phyloP scores from a whole-genome alignment of 2,329 filamentous ascomycete species.

The Fusarium sp. region DNA sequence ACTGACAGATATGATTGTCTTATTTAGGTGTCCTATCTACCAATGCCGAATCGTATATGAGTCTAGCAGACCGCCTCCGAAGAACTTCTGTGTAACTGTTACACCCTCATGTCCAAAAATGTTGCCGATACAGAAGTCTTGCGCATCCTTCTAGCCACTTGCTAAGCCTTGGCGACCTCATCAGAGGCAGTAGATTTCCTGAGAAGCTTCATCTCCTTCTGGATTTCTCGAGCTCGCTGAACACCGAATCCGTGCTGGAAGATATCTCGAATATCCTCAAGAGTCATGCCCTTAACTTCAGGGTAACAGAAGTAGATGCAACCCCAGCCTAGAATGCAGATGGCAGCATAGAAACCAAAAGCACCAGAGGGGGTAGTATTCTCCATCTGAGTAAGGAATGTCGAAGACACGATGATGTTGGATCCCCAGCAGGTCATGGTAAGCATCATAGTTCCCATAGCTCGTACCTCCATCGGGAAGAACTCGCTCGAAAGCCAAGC shows the following conservation, averaged over 20 bases:
- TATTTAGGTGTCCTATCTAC: not conserved
- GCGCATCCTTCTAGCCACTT: not conserved
- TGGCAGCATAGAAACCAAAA: slow-evolving; percentile 62
- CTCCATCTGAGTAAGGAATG: slow-evolving; percentile 60
- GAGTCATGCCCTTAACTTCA: slow-evolving; percentile 64
- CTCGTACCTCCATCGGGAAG: slow-evolving; percentile 59
- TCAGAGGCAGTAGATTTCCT: not conserved
- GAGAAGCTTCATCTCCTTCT: slow-evolving; percentile 46
- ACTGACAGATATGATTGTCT: not conserved
- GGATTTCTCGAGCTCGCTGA: slow-evolving; percentile 52
- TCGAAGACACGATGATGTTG: slow-evolving; percentile 62
- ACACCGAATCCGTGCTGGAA: slow-evolving; percentile 61
- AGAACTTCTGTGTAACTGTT: not conserved
- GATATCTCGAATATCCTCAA: slow-evolving; percentile 63
- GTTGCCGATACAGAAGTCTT: not conserved
- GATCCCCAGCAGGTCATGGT: slow-evolving; percentile 58
- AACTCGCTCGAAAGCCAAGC: slow-evolving; percentile 60
- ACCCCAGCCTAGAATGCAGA: slow-evolving; percentile 57
- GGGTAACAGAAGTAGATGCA: slow-evolving; percentile 61
- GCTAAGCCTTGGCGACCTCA: slow-evolving; percentile 17
- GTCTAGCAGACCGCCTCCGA: not conserved
- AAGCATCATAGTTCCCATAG: slow-evolving; percentile 59
- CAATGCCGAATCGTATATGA: not conserved
- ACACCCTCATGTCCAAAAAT: not conserved
- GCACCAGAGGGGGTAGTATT: slow-evolving; percentile 60